Evolutionary conservation across 805 yeast genomes (phyloP).

Genomic region (Nakazawaea ernobii): DNA sequence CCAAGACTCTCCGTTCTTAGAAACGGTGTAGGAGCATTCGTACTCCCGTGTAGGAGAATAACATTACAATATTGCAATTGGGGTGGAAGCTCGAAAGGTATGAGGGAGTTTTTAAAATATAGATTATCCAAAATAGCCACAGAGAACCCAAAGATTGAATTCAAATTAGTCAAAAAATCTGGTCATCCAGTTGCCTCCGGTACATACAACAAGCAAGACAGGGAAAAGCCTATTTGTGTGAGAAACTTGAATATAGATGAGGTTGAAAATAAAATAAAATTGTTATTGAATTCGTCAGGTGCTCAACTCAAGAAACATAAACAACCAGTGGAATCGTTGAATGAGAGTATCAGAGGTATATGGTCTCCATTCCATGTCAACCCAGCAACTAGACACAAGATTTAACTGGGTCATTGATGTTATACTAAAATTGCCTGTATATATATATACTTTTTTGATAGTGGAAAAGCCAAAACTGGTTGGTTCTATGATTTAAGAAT

Average conservation of each 20-base stretch:
- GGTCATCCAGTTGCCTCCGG: slow-evolving; percentile 83
- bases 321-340: slow-evolving; percentile 74
- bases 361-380: slow-evolving; percentile 94
- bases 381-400: slow-evolving; percentile 40
- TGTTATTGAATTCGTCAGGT: slow-evolving; percentile 68
- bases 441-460: not conserved
- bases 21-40: slow-evolving; percentile 72
- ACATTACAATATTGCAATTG: slow-evolving; percentile 84
- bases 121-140: slow-evolving; percentile 52
- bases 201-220: slow-evolving; percentile 38
- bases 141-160: slow-evolving; percentile 60
- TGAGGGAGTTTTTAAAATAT: slow-evolving; percentile 56
- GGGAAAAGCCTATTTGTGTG: slow-evolving; percentile 63
- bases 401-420: slow-evolving; percentile 20
- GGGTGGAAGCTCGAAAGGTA: slow-evolving; percentile 91
- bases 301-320: slow-evolving; percentile 52
- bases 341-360: slow-evolving; percentile 86
- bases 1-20: slow-evolving; percentile 55
- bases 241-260: slow-evolving; percentile 61
- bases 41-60: slow-evolving; percentile 69
- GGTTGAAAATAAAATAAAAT: slow-evolving; percentile 58
- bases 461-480: not conserved
- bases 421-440: not conserved
- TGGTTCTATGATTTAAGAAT: too few species aligned
- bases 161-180: slow-evolving; percentile 58